A percentile compares a stretch with the other conserved stretches of the same genome.
These are phyloP conservation scores for Diospyros lotus DNA, from an alignment of 148 eudicot genomes.

Conservation along the genomic window DNA sequence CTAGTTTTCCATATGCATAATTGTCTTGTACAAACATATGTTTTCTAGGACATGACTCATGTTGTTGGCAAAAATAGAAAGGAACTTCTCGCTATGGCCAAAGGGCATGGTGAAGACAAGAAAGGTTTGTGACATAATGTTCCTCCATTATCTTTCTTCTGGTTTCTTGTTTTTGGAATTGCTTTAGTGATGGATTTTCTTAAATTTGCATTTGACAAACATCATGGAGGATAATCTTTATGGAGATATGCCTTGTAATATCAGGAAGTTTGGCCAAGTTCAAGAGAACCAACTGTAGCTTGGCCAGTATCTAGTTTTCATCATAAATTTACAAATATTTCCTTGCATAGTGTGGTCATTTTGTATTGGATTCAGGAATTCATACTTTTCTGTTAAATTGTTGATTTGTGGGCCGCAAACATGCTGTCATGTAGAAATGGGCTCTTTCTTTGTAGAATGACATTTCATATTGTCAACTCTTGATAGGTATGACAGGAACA, in stretches of 20 bases:
- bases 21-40: conserved; percentile 6
- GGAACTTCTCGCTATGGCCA: conserved; percentile 72
- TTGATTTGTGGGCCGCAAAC: neutral
- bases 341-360: neutral
- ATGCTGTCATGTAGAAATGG: neutral
- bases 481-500: conserved; percentile 27
- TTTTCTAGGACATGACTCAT: conserved; percentile 63
- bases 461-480: neutral
- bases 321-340: neutral
- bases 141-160: conserved; percentile 3
- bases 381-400: neutral
- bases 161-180: neutral
- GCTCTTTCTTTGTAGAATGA: neutral
- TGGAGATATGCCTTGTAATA: neutral
- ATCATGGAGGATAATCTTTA: neutral
- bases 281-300: neutral
- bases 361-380: neutral
- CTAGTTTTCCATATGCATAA: conserved; percentile 3
- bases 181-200: neutral
- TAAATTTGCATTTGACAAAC: conserved; percentile 1
- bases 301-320: neutral
- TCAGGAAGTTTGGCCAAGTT: neutral
- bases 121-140: conserved; percentile 36
- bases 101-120: conserved; percentile 46
- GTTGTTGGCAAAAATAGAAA: conserved; percentile 62